Conservation (phyloP, 202 grass and related monocot species). For the Saccharum hybrid region DNA sequence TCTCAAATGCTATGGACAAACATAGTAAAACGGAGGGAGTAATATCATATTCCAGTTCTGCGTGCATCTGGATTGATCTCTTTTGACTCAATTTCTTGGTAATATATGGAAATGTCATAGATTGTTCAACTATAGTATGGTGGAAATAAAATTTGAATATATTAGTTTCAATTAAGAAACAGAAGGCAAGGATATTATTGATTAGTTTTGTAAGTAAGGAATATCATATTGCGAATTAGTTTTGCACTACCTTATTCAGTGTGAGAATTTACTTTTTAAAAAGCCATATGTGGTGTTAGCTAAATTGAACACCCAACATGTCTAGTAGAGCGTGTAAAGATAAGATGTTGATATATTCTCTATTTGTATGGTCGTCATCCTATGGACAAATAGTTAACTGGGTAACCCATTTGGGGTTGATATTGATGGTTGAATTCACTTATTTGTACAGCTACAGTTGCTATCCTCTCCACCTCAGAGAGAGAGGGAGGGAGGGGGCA, state of each 20-base stretch:
- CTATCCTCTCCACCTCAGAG: no score
- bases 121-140: conserved; percentile 29
- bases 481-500: no score
- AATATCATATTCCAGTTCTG: not conserved
- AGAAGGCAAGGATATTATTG: not conserved
- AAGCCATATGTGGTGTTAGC: conserved; percentile 3
- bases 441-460: not conserved
- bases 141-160: conserved; percentile 27
- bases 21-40: not conserved
- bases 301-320: conserved; percentile 16
- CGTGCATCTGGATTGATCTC: conserved; percentile 32
- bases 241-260: conserved; percentile 9
- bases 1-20: not conserved
- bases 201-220: no score
- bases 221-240: not conserved
- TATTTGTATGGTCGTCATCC: not conserved
- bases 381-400: conserved; percentile 22
- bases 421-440: conserved; percentile 23
- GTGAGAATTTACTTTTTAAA: conserved; percentile 1
- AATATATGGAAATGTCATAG: conserved; percentile 23
- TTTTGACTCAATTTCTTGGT: conserved; percentile 26
- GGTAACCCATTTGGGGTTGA: conserved; percentile 26
- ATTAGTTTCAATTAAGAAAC: conserved; percentile 21
- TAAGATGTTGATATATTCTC: conserved; percentile 19
- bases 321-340: conserved; percentile 8